These are phyloP conservation scores for Saccharomycopsis microspora DNA, from an alignment of 805 yeast genomes.

Conservation along the genomic window DNA sequence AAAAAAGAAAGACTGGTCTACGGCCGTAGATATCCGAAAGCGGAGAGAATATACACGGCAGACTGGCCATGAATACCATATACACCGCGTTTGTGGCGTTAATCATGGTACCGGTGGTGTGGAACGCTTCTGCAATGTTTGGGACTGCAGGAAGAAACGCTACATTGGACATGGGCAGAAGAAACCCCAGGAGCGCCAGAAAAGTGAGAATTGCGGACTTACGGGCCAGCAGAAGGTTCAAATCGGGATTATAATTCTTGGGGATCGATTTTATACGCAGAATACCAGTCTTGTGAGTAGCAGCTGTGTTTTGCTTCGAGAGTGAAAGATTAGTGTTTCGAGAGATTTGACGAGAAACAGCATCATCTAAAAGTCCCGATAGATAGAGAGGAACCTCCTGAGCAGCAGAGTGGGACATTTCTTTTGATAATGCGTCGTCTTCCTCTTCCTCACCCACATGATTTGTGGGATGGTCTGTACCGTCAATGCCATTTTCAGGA, in stretches of 20 bases:
- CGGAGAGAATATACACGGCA: conserved; percentile 41
- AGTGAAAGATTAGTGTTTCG: neutral
- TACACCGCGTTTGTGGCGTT: conserved; percentile 40
- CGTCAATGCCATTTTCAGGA: neutral
- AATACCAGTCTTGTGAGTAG: neutral
- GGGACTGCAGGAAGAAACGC: conserved; percentile 43
- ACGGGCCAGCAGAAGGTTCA: conserved; percentile 1
- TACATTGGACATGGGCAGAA: conserved; percentile 33
- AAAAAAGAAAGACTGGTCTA: conserved; percentile 30
- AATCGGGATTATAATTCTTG: conserved; percentile 14
- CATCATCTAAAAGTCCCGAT: conserved; percentile 14
- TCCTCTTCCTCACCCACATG: conserved; percentile 1
- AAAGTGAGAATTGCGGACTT: conserved; percentile 22
- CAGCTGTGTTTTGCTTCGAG: neutral
- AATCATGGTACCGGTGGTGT: conserved; percentile 35
- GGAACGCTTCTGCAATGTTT: conserved; percentile 32
- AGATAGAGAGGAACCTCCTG: conserved; percentile 13
- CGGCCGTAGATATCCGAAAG: conserved; percentile 44
- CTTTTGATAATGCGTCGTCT: conserved; percentile 1
- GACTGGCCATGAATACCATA: conserved; percentile 38
- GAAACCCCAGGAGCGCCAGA: conserved; percentile 29
- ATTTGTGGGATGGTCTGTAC: neutral
- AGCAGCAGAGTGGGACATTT: conserved; percentile 5
- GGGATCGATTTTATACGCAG: conserved; percentile 6
- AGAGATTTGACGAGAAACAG: conserved; percentile 9